Evolutionary conservation across 257 asterid genomes (phyloP).

Genomic region (Nicotiana undulata): DNA sequence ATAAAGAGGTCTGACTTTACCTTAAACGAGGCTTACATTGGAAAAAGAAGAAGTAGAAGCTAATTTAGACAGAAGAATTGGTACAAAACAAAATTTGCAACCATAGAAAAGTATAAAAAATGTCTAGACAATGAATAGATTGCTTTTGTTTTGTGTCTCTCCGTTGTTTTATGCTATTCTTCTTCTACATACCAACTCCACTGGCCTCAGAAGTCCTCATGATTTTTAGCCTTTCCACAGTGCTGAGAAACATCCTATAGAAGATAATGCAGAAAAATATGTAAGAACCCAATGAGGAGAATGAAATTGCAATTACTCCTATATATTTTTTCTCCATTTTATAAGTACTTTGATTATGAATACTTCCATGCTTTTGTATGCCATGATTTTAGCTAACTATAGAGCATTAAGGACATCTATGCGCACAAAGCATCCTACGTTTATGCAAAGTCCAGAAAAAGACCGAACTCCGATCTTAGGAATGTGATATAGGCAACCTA

Average conservation of each 20-base stretch:
- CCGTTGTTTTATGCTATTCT: not conserved
- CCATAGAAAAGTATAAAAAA: not conserved
- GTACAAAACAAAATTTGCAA: not conserved
- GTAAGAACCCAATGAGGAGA: not conserved
- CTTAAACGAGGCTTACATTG: not conserved
- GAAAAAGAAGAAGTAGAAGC: too few species aligned
- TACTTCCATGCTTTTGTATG: not conserved
- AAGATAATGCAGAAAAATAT: not conserved
- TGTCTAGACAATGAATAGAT: not conserved
- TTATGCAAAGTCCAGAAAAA: too few species aligned
- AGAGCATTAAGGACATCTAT: not conserved
- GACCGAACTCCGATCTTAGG: too few species aligned
- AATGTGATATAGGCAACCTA: too few species aligned
- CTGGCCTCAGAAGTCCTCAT: constrained; percentile 16
- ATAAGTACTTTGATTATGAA: not conserved
- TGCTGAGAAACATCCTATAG: constrained; percentile 13
- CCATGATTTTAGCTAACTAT: not conserved
- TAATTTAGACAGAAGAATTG: not conserved
- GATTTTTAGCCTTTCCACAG: constrained; percentile 10
- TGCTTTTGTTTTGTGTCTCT: not conserved
- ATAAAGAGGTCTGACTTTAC: not conserved
- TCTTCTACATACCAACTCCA: constrained; percentile 11
- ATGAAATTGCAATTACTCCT: too few species aligned
- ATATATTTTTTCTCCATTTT: too few species aligned
- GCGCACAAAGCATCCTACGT: too few species aligned